Evolutionary conservation across 2,329 filamentous ascomycete species (phyloP), one percentile per base, ranked within the genome.

Genomic region (Monilinia aucupariae): DNA sequence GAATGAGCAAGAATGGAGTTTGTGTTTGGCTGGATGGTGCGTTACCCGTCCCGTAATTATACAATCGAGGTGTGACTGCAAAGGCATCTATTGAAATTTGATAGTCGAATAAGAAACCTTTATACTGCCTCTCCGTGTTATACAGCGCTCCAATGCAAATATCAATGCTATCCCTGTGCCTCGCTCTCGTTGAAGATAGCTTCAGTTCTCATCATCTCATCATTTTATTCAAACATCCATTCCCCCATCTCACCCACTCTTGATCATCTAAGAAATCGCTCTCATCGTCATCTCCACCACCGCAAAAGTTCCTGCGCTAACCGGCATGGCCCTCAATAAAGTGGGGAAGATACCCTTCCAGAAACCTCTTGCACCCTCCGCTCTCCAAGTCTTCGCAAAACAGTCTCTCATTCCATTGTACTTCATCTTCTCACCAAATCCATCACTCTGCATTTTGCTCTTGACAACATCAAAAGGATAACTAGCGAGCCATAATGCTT

Each of bases 381-480:
- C 80, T 65, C 82, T 82, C 80, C 84, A 96, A 2, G 89, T 96
- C 81, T 96, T 86, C 64, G 81, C 83, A 76, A 97, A 96, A 79
- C 91, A 96, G 77, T 96, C 90, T 59, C 88, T 84, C 93, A 97
- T 97, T 62, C 80, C 87, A 75, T 79, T 84, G 78, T 89, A 99
- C 74, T 82, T 82, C 79, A 87, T 86, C 67, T 83, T 78, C 55
- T 75, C 66, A 5, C 90, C 91, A 74, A 97, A 94, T 0, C 90
- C 92, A 78, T 99, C 94, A 64, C 89, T 96, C 83, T 99, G 94
- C 93, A 97, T 97, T 85, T 96, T 97, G 78, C 91, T 96, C 89
- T 99, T 99, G 78, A 99, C 78, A 34, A 99, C 93, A 77, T 99
- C 94, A 68, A 99, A 89, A 27, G 94, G 94, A 78, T 99, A 99